Base-by-base conservation (phyloP, 768 basidiomycete genomes). In the Dioszegia aurantiaca region DNA sequence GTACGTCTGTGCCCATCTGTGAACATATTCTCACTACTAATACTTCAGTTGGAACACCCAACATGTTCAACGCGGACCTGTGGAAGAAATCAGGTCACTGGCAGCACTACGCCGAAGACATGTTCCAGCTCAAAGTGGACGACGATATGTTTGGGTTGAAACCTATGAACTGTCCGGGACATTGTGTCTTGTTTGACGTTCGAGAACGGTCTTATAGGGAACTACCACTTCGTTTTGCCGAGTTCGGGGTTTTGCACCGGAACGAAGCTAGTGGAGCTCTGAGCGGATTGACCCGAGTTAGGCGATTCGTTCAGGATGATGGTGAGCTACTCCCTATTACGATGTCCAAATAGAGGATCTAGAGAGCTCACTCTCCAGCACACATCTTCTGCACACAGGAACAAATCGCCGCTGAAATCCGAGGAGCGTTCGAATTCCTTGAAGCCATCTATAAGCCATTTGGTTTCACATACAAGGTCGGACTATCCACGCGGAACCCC, bases 41-140 rank as follows among this genome's bases (percentile, higher is more conserved):
- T 36, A 17, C 41, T 59, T 14, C 61, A 90, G 94, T 99, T 63
- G 95, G 95, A 65, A 90, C 95, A 4, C 95, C 95, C 10, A 98
- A 97, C 78, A 93, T 98, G 85, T 98, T 84, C 83, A 85, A 94
- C 82, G 82, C 84, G 59, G 94, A 97, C 76, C 83, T 99, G 17
- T 99, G 95, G 95, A 87, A 98, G 79, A 91, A 89, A 0, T 97
- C 94, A 0, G 95, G 95, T 2, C 95, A 97, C 75, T 95, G 89
- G 94, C 84, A 90, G 70, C 94, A 98, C 76, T 99, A 97, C 81
- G 86, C 88, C 75, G 93, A 98, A 54, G 92, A 90, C 78, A 99
- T 99, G 95, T 99, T 98, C 80, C 77, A 82, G 43, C 85, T 98
- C 58, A 88, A 93, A 57, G 79, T 97, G 56, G 95, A 99, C 78